Evolutionary conservation across 2,329 filamentous ascomycete genomes (phyloP).

Genomic region (Sordariomycetes sp.): DNA sequence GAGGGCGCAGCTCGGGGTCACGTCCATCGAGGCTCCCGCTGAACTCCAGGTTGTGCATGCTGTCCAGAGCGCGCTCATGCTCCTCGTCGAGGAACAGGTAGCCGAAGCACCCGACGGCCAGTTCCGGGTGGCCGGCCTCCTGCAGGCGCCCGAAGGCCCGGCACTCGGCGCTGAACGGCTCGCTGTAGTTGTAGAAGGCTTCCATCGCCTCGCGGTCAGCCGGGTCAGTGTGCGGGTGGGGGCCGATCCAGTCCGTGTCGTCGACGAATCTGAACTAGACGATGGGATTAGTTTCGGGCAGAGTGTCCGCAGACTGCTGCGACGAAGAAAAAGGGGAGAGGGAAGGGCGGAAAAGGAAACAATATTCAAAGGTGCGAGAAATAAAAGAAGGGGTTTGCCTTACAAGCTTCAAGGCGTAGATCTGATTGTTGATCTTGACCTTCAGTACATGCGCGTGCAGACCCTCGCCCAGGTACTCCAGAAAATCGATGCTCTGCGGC

Average conservation of each 20-base stretch:
- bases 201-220: conserved; percentile 4
- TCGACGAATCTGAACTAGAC: neutral
- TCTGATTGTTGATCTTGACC: no score
- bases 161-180: conserved; percentile 15
- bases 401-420: neutral
- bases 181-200: conserved; percentile 10
- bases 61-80: conserved; percentile 7
- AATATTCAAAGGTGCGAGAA: no score
- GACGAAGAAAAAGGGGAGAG: no score
- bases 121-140: conserved; percentile 12
- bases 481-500: no score
- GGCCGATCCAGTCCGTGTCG: neutral
- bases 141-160: conserved; percentile 16
- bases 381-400: no score
- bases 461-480: no score
- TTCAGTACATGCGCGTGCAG: no score
- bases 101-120: conserved; percentile 14
- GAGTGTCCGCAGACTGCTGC: no score
- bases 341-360: no score
- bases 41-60: neutral
- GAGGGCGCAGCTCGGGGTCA: neutral
- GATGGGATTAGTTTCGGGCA: no score
- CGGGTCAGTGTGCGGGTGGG: no score
- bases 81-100: conserved; percentile 15
- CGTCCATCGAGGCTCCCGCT: neutral